Conservation (phyloP, 768 basidiomycete genomes). For the Hericium coralloides region DNA sequence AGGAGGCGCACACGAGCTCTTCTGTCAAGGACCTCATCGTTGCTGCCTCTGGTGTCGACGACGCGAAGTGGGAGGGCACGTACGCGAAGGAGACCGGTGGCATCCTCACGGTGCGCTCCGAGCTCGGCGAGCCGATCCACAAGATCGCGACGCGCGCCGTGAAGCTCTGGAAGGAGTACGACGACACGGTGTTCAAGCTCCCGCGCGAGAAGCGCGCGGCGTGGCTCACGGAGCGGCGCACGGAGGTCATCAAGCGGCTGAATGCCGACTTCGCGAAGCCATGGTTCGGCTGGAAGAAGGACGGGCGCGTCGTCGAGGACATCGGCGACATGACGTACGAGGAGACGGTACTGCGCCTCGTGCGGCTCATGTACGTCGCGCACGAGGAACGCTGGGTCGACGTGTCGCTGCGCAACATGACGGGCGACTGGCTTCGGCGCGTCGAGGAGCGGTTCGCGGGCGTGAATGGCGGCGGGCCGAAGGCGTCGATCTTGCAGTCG, state of each 20-base stretch:
- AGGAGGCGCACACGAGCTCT: slow-evolving; percentile 92
- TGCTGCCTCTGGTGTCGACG: slow-evolving; percentile 85
- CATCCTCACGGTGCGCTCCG: slow-evolving; percentile 92
- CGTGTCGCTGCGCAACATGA: slow-evolving; percentile 80
- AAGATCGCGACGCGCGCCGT: slow-evolving; percentile 97
- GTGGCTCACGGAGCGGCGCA: slow-evolving; percentile 82
- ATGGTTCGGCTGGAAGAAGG: slow-evolving; percentile 97
- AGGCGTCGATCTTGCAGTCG: slow-evolving; percentile 80
- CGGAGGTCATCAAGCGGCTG: slow-evolving; percentile 84
- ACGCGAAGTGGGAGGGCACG: slow-evolving; percentile 89
- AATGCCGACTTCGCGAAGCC: slow-evolving; percentile 96
- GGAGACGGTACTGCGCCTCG: slow-evolving; percentile 86
- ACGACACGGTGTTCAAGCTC: slow-evolving; percentile 90
- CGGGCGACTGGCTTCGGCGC: slow-evolving; percentile 94
- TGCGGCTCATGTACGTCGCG: slow-evolving; percentile 88
- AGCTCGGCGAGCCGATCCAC: slow-evolving; percentile 98
- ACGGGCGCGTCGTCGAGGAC: slow-evolving; percentile 74
- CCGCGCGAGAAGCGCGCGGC: slow-evolving; percentile 90
- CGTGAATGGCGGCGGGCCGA: slow-evolving; percentile 64
- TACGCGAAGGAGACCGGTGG: slow-evolving; percentile 93
- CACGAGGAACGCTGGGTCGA: slow-evolving; percentile 95
- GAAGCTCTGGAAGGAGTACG: slow-evolving; percentile 98
- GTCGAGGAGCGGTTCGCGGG: slow-evolving; percentile 94
- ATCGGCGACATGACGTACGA: slow-evolving; percentile 98
- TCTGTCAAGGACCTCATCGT: slow-evolving; percentile 97